Percentiles rank a stretch among this genome's conserved stretches.
phyloP scores from a whole-genome alignment of 768 basidiomycete genomes.

The Erythrobasidium yunnanense region DNA sequence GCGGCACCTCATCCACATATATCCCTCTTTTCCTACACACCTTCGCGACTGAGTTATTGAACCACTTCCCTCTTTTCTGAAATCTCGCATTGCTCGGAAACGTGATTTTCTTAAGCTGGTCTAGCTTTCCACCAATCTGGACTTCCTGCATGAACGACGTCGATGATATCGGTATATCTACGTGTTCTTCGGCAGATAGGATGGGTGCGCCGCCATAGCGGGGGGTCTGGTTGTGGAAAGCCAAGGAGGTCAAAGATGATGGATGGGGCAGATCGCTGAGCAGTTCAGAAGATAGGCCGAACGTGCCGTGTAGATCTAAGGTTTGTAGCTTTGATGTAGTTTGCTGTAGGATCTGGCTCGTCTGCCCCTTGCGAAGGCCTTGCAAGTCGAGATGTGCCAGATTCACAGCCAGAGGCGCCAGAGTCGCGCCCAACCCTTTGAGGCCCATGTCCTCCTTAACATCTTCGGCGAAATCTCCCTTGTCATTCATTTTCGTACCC shows the following conservation, averaged over 20 bases:
- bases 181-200: not conserved
- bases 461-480: not conserved
- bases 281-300: not conserved
- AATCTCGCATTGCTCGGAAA: constrained; percentile 13
- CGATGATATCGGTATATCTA: constrained; percentile 19
- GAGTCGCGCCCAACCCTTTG: not conserved
- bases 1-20: not conserved
- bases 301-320: not conserved
- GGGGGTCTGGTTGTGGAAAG: not conserved
- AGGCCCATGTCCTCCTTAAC: not conserved
- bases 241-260: not conserved
- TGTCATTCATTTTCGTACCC: not conserved
- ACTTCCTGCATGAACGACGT: constrained; percentile 1
- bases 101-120: not conserved
- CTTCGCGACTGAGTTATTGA: constrained; percentile 1
- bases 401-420: not conserved
- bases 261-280: not conserved
- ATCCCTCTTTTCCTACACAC: constrained; percentile 1
- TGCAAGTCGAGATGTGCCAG: not conserved
- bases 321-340: not conserved
- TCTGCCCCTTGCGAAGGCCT: constrained; percentile 10
- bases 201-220: not conserved
- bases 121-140: not conserved
- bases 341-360: not conserved
- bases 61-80: constrained; percentile 8